Evolutionary conservation across 352 stramenopile genomes (phyloP), one percentile per base, ranked within the genome.

Genomic region (Globisporangium paddicum): DNA sequence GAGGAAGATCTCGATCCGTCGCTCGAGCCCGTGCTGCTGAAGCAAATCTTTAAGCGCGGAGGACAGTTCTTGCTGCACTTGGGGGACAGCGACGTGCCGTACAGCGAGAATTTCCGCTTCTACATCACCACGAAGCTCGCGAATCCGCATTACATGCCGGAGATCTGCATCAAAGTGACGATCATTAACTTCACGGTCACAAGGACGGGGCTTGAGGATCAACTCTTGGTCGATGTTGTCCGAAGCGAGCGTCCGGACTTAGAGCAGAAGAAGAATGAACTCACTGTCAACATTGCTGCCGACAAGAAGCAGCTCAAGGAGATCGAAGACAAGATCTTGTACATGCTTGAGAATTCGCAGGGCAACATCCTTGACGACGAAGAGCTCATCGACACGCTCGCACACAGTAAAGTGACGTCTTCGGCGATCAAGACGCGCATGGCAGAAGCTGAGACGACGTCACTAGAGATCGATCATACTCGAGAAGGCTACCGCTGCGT

Each of bases 171-270:
- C 67, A 98, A 98, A 70, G 91, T 97, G 21, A 98, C 92, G 2
- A 75, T 98, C 30, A 95, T 98, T 62, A 98, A 98, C 69, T 98
- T 98, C 45, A 98, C 93, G 1, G 92, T 98, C 23, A 98, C 93
- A 9, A 73, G 96, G 44, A 89, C 80, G 7, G 93, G 93, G 0
- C 68, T 98, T 0, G 92, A 98, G 47, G 93, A 98, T 53, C 93
- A 98, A 61, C 67, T 98, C 25, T 68, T 98, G 3, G 92, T 97
- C 7, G 89, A 98, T 60, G 90, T 98, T 5, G 89, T 98, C 21
- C 81, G 84, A 11, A 96, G 93, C 55, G 93, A 98, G 51, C 79
- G 93, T 6, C 90, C 91, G 0, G 93, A 98, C 60, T 63, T 98
- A 0, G 93, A 98, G 56, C 84, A 89, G 30, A 91, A 95, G 66